Evolutionary conservation across 306 rosid species (phyloP).

Genomic region (Rosa multiflora): DNA sequence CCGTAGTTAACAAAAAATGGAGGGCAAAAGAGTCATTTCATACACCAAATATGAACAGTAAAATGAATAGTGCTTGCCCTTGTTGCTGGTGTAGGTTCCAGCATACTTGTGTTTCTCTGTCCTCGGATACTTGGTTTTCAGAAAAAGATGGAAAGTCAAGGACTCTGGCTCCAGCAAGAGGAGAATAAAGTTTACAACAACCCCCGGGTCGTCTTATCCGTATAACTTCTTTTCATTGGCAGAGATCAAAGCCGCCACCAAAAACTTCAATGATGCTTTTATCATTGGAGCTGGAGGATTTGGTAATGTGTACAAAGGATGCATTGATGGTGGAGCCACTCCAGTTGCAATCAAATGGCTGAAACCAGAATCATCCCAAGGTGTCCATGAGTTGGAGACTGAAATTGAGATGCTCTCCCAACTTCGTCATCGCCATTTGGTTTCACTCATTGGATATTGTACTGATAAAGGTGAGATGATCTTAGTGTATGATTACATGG

Average conservation of each 20-base stretch:
- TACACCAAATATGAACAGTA: too few species aligned
- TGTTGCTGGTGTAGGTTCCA: not conserved
- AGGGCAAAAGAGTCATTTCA: too few species aligned
- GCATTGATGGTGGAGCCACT: conserved; percentile 4
- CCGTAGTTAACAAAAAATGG: too few species aligned
- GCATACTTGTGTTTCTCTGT: not conserved
- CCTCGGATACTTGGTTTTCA: not conserved
- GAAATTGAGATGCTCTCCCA: conserved; percentile 28
- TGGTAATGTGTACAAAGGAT: conserved; percentile 22
- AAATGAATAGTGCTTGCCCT: too few species aligned
- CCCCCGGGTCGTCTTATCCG: not conserved
- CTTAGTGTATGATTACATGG: too few species aligned
- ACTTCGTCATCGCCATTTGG: too few species aligned
- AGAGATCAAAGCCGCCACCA: conserved; percentile 37
- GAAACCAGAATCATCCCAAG: conserved; percentile 28
- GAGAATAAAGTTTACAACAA: not conserved
- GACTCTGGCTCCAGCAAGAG: not conserved
- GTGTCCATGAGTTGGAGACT: conserved; percentile 16
- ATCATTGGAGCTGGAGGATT: conserved; percentile 30
- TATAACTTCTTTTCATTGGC: conserved; percentile 31
- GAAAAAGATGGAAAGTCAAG: not conserved
- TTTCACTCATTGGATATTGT: too few species aligned
- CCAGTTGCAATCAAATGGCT: conserved; percentile 28
- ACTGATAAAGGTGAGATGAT: too few species aligned
- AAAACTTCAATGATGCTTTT: conserved; percentile 14